phyloP scores from a whole-genome alignment of 2,329 filamentous ascomycete genomes.

The Westerdykella ornata region DNA sequence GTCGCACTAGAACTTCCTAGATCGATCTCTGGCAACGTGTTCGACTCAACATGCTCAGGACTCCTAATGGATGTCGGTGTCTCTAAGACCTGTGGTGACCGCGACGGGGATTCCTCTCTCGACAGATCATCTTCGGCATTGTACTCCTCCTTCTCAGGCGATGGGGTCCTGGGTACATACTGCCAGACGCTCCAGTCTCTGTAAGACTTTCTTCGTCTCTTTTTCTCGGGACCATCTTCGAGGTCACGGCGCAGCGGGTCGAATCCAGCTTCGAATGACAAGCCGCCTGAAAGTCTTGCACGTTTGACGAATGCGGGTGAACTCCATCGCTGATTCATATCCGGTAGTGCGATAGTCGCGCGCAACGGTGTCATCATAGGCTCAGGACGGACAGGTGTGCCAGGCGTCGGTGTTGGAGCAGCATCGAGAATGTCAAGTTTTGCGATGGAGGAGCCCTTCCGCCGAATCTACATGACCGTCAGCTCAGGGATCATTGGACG shows the following conservation, averaged over 20 bases:
- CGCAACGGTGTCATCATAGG: slow-evolving; percentile 2
- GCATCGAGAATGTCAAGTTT: slow-evolving; percentile 49
- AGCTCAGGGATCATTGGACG: slow-evolving; percentile 2
- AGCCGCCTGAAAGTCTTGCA: slow-evolving; percentile 61
- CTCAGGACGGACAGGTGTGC: slow-evolving; percentile 17
- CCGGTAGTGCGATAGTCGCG: not conserved
- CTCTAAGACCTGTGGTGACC: slow-evolving; percentile 16
- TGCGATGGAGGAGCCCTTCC: slow-evolving; percentile 44
- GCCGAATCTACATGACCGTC: slow-evolving; percentile 36
- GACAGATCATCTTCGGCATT: slow-evolving; percentile 4
- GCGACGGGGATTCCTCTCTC: slow-evolving; percentile 17
- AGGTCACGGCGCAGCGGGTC: slow-evolving; percentile 61
- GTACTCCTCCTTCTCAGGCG: slow-evolving; percentile 48
- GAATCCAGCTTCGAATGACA: slow-evolving; percentile 56
- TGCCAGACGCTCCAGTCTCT: slow-evolving; percentile 66
- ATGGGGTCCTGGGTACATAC: slow-evolving; percentile 64
- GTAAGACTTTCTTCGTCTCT: slow-evolving; percentile 63
- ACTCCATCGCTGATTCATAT: slow-evolving; percentile 46
- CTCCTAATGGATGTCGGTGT: slow-evolving; percentile 22
- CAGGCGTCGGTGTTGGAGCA: slow-evolving; percentile 21
- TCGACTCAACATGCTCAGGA: not conserved
- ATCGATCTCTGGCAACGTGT: not conserved
- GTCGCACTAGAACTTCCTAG: not conserved
- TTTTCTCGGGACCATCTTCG: slow-evolving; percentile 56
- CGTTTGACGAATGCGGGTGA: slow-evolving; percentile 74